A percentile compares a stretch with the other conserved stretches of the same genome.
Conservation (phyloP, 2,329 filamentous ascomycete species). For the Aspergillus japonicus region DNA sequence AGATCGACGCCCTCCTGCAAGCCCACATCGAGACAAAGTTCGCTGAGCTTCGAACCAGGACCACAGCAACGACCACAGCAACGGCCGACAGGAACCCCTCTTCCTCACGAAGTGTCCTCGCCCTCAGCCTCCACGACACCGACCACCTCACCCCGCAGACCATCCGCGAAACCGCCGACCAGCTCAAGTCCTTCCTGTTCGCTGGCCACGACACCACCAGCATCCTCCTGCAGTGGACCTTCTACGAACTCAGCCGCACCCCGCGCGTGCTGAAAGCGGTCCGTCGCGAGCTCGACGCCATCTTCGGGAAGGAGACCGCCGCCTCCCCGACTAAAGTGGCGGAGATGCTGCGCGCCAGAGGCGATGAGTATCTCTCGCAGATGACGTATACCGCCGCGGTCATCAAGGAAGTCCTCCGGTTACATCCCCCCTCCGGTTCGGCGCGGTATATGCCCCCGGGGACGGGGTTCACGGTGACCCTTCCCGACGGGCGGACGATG, state of each 20-base stretch:
- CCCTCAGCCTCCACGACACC: conserved; percentile 14
- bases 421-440: conserved; percentile 47
- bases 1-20: conserved; percentile 9
- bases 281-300: conserved; percentile 52
- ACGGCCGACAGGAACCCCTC: neutral
- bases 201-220: conserved; percentile 27
- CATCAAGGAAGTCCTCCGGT: conserved; percentile 55
- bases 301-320: conserved; percentile 49
- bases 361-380: conserved; percentile 45
- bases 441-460: conserved; percentile 13
- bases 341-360: conserved; percentile 34
- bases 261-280: conserved; percentile 34
- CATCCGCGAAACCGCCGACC: conserved; percentile 21
- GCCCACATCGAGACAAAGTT: conserved; percentile 5
- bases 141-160: neutral
- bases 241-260: conserved; percentile 23
- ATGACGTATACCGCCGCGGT: conserved; percentile 54
- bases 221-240: conserved; percentile 20
- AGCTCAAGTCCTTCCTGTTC: conserved; percentile 31
- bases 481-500: conserved; percentile 6
- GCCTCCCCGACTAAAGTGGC: conserved; percentile 27
- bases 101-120: conserved; percentile 13
- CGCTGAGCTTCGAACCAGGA: neutral
- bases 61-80: too few relatives aligned
- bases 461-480: conserved; percentile 10